These are phyloP conservation scores for Plasmopara viticola DNA, from an alignment of 352 stramenopile genomes.

Conservation along the genomic window DNA sequence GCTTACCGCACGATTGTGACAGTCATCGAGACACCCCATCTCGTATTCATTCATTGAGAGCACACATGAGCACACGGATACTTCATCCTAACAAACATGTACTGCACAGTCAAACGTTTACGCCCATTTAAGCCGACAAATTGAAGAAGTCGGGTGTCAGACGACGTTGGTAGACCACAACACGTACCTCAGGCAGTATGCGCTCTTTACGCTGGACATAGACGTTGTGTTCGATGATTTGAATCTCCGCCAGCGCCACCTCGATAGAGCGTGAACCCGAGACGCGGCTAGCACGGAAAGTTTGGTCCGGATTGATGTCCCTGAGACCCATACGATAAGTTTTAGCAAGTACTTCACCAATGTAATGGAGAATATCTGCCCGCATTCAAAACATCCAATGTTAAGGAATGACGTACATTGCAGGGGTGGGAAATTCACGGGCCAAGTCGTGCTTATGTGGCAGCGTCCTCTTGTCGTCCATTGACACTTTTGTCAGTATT, in stretches of 20 bases:
- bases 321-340: background rate
- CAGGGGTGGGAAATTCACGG: background rate
- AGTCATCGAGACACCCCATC: slow-evolving; percentile 65
- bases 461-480: background rate
- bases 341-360: too few species aligned
- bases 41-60: slow-evolving; percentile 26
- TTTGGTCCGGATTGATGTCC: slow-evolving; percentile 13
- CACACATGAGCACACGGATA: slow-evolving; percentile 52
- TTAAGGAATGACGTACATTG: background rate
- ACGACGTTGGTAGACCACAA: background rate
- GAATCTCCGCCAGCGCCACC: slow-evolving; percentile 61
- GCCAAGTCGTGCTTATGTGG: background rate
- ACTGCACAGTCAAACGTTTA: slow-evolving; percentile 1
- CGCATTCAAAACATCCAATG: too few species aligned
- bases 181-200: slow-evolving; percentile 34
- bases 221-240: slow-evolving; percentile 62
- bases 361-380: too few species aligned
- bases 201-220: slow-evolving; percentile 70
- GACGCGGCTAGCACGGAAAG: slow-evolving; percentile 49
- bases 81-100: slow-evolving; percentile 46
- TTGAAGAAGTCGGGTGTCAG: background rate
- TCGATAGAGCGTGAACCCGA: slow-evolving; percentile 62
- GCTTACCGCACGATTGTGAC: slow-evolving; percentile 63
- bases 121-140: background rate
- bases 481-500: too few species aligned